phyloP scores from a whole-genome alignment of 331 rosid species.

The Pyracantha coccinea region DNA sequence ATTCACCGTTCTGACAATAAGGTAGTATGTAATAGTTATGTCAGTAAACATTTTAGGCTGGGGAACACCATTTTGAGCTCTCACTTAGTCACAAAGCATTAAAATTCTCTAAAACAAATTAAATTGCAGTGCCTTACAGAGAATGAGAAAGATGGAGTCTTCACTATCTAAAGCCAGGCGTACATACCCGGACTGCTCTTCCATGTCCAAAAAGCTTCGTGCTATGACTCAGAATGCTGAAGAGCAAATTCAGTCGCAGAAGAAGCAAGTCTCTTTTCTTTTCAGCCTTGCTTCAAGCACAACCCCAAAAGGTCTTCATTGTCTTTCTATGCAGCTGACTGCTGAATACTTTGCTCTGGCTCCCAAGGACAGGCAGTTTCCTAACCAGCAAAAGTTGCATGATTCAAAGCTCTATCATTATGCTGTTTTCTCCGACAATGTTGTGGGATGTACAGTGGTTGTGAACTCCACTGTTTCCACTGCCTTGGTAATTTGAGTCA shows the following conservation, averaged over 20 bases:
- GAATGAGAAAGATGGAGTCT: conserved; percentile 79
- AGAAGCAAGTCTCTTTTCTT: conserved; percentile 49
- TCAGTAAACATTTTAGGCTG: not conserved
- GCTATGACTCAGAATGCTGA: conserved; percentile 71
- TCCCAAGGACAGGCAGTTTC: conserved; percentile 53
- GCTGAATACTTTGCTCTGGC: conserved; percentile 64
- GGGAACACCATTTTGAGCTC: conserved; percentile 9
- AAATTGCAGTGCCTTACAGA: conserved; percentile 89
- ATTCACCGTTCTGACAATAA: not conserved
- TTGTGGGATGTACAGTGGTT: conserved; percentile 88
- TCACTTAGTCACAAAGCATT: too few species aligned
- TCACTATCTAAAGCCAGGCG: conserved; percentile 61
- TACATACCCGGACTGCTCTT: conserved; percentile 67
- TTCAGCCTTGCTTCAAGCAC: conserved; percentile 81
- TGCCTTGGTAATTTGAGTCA: conserved; percentile 52
- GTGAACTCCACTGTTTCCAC: conserved; percentile 77
- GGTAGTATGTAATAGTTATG: not conserved
- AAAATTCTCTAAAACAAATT: conserved; percentile 29
- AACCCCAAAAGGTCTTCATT: conserved; percentile 82
- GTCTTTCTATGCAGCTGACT: conserved; percentile 88
- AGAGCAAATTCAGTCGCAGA: conserved; percentile 56
- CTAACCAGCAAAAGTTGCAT: conserved; percentile 51
- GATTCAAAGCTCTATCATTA: conserved; percentile 67
- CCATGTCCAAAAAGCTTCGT: conserved; percentile 74
- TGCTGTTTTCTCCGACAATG: conserved; percentile 93